Evolutionary conservation across 2,329 filamentous ascomycete species (phyloP).

Genomic region (Exserohilum rostratum): DNA sequence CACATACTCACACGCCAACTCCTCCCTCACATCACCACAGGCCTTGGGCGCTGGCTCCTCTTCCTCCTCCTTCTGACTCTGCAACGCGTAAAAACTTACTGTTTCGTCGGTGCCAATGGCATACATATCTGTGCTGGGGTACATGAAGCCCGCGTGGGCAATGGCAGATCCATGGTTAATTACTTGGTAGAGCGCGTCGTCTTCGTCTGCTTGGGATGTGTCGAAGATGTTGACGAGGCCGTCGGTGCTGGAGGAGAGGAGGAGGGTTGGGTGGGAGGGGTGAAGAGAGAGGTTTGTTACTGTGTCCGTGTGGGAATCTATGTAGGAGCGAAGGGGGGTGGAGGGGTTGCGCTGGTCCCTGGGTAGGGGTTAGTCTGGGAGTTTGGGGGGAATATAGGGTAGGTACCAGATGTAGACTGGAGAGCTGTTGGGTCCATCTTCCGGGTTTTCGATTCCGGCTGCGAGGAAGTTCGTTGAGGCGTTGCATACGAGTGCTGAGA

Average conservation of each 20-base stretch:
- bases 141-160: constrained; percentile 75
- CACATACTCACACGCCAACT: constrained; percentile 75
- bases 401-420: constrained; percentile 47
- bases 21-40: constrained; percentile 72
- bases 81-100: constrained; percentile 73
- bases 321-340: constrained; percentile 47
- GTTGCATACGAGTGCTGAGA: constrained; percentile 70
- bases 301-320: constrained; percentile 62
- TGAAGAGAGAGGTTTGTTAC: constrained; percentile 68
- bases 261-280: constrained; percentile 63
- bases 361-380: constrained; percentile 8
- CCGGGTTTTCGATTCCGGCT: constrained; percentile 72
- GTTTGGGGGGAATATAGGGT: neutral
- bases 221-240: constrained; percentile 80
- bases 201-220: constrained; percentile 67
- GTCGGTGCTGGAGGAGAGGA: constrained; percentile 80
- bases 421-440: constrained; percentile 55
- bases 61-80: constrained; percentile 67
- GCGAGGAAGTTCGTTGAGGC: constrained; percentile 65
- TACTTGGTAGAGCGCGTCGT: constrained; percentile 77
- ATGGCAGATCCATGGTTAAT: constrained; percentile 79
- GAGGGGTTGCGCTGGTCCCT: constrained; percentile 52
- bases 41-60: constrained; percentile 53
- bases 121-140: constrained; percentile 59
- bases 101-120: constrained; percentile 80